Percentiles rank a stretch among this genome's conserved stretches.
Evolutionary conservation across 2,329 filamentous ascomycete species (phyloP).

Genomic region (Colletotrichum chrysophilum): DNA sequence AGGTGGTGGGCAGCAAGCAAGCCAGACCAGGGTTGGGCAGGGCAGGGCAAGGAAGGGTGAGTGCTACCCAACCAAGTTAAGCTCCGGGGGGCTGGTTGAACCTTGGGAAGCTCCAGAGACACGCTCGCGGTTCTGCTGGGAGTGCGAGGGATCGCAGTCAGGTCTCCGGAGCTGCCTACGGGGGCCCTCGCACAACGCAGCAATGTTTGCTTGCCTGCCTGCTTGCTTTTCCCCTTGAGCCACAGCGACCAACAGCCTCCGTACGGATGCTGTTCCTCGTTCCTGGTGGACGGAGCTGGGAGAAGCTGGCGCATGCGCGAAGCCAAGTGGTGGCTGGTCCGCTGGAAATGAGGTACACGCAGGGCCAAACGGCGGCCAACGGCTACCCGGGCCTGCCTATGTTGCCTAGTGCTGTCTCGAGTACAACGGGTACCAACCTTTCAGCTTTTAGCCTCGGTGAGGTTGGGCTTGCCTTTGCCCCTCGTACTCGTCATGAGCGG

Average conservation of each 20-base stretch:
- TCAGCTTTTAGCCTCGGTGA: conserved; percentile 20
- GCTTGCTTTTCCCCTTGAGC: not conserved
- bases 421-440: conserved; percentile 18
- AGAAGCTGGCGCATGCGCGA: conserved; percentile 13
- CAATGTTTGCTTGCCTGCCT: not conserved
- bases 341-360: conserved; percentile 22
- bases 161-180: not conserved
- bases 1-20: not conserved
- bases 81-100: conserved; percentile 17
- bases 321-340: conserved; percentile 19
- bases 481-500: not conserved
- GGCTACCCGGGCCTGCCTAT: conserved; percentile 17
- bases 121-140: conserved; percentile 3
- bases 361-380: conserved; percentile 21
- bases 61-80: conserved; percentile 18
- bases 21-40: not conserved
- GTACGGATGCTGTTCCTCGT: not conserved
- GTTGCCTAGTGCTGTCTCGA: conserved; percentile 18
- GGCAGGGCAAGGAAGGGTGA: conserved; percentile 7
- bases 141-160: not conserved
- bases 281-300: not conserved
- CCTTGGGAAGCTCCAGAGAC: conserved; percentile 6
- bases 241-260: not conserved
- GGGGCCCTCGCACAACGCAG: not conserved
- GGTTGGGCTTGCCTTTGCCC: not conserved